phyloP scores from a whole-genome alignment of 2,329 filamentous ascomycete species.

The Microdochium nivale region DNA sequence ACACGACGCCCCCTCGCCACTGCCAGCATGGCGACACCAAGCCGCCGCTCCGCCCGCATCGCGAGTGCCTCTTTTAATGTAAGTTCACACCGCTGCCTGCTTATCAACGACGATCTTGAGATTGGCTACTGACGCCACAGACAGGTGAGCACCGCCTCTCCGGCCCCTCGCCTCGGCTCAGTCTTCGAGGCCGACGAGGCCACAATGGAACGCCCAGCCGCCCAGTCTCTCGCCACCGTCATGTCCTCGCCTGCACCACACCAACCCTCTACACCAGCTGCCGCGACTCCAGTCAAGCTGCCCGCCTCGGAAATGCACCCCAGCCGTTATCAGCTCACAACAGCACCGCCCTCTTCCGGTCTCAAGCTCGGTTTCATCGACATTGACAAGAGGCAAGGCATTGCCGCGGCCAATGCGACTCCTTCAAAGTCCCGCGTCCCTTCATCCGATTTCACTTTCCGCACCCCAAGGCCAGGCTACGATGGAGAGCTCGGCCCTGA shows the following conservation, averaged over 20 bases:
- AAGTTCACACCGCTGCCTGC: not conserved
- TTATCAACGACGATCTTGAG: slow-evolving; percentile 2
- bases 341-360: slow-evolving; percentile 69
- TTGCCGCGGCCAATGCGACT: slow-evolving; percentile 44
- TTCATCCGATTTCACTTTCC: slow-evolving; percentile 58
- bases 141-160: slow-evolving; percentile 13
- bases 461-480: slow-evolving; percentile 39
- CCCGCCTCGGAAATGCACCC: slow-evolving; percentile 84
- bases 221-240: slow-evolving; percentile 18
- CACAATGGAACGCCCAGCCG: slow-evolving; percentile 15
- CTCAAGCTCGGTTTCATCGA: slow-evolving; percentile 76
- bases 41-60: slow-evolving; percentile 33
- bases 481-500: slow-evolving; percentile 52
- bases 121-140: not conserved
- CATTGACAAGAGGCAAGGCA: slow-evolving; percentile 49
- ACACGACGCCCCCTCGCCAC: slow-evolving; percentile 5
- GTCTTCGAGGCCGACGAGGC: slow-evolving; percentile 35
- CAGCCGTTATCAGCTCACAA: slow-evolving; percentile 68
- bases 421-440: slow-evolving; percentile 51
- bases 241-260: slow-evolving; percentile 24
- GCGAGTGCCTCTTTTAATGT: slow-evolving; percentile 21
- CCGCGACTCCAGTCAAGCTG: slow-evolving; percentile 59
- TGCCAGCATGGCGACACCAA: slow-evolving; percentile 19
- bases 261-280: slow-evolving; percentile 48
- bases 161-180: slow-evolving; percentile 25